A percentile compares a stretch with the other conserved stretches of the same genome.
phyloP scores from a whole-genome alignment of 768 basidiomycete species.

The Mycena latifolia region DNA sequence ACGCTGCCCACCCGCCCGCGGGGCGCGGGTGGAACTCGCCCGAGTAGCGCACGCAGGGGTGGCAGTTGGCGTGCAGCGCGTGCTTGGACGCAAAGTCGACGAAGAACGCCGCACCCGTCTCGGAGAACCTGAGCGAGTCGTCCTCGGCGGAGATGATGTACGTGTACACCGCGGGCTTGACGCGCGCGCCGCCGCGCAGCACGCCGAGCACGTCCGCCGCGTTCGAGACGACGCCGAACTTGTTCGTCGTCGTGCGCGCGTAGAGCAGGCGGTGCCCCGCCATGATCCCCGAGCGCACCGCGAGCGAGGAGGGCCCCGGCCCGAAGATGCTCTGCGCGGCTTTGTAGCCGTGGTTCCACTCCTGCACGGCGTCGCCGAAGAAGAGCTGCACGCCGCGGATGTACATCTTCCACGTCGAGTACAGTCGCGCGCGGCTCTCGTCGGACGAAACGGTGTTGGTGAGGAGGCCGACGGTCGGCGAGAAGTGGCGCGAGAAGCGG shows the following conservation, averaged over 20 bases:
- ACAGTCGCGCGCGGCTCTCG: constrained; percentile 71
- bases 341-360: constrained; percentile 76
- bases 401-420: constrained; percentile 86
- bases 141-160: constrained; percentile 85
- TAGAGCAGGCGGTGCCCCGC: constrained; percentile 82
- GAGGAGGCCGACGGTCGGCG: constrained; percentile 75
- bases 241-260: constrained; percentile 72
- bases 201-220: constrained; percentile 63
- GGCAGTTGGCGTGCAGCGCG: constrained; percentile 84
- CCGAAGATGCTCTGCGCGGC: constrained; percentile 80
- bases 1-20: constrained; percentile 73
- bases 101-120: constrained; percentile 89
- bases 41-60: constrained; percentile 73
- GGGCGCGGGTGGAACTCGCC: constrained; percentile 87
- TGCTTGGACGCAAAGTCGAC: constrained; percentile 91
- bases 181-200: constrained; percentile 65
- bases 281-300: constrained; percentile 77
- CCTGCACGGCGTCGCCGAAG: constrained; percentile 72
- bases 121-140: constrained; percentile 84
- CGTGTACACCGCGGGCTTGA: constrained; percentile 89
- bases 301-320: constrained; percentile 68
- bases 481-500: constrained; percentile 78
- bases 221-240: constrained; percentile 68
- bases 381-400: constrained; percentile 69
- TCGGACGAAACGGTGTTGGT: constrained; percentile 57